Percentiles rank a stretch among this genome's conserved stretches.
Evolutionary conservation across 2,329 filamentous ascomycete species (phyloP).

Genomic region (Colletotrichum sublineola): DNA sequence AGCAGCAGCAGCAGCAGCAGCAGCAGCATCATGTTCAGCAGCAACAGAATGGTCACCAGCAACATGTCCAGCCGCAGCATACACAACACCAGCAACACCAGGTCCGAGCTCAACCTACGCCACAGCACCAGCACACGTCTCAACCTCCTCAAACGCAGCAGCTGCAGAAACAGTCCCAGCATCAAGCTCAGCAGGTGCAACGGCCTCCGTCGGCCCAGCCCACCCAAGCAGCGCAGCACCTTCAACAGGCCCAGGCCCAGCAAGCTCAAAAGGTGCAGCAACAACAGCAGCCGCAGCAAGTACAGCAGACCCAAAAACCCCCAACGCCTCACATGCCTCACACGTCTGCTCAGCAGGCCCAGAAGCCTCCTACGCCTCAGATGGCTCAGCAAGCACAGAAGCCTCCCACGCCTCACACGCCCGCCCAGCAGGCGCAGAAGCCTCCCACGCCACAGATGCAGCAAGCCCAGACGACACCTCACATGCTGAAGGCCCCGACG

Average conservation of each 20-base stretch:
- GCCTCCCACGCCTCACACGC: constrained; percentile 45
- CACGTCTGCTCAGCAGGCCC: neutral
- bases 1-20: constrained; percentile 32
- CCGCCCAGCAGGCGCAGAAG: constrained; percentile 47
- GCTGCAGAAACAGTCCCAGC: constrained; percentile 40
- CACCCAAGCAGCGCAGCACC: constrained; percentile 12
- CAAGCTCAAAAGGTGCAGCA: constrained; percentile 46
- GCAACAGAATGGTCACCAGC: constrained; percentile 30
- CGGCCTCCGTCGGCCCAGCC: constrained; percentile 45
- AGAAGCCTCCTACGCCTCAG: constrained; percentile 43
- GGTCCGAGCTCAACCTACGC: constrained; percentile 22
- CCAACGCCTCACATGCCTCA: constrained; percentile 7
- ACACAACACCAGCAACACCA: constrained; percentile 35
- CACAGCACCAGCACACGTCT: constrained; percentile 15
- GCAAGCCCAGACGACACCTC: constrained; percentile 5
- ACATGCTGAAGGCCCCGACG: constrained; percentile 20
- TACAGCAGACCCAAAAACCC: constrained; percentile 37
- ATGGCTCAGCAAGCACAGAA: constrained; percentile 46
- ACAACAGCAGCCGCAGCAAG: constrained; percentile 48
- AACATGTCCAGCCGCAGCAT: constrained; percentile 27
- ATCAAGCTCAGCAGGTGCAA: constrained; percentile 43
- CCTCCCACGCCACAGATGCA: constrained; percentile 42
- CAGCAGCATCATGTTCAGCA: constrained; percentile 33
- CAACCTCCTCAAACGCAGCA: constrained; percentile 48
- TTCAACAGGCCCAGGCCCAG: constrained; percentile 27